A percentile compares a stretch with the other conserved stretches of the same genome.
phyloP scores from a whole-genome alignment of 306 rosid species.

The Trifolium subterraneum region DNA sequence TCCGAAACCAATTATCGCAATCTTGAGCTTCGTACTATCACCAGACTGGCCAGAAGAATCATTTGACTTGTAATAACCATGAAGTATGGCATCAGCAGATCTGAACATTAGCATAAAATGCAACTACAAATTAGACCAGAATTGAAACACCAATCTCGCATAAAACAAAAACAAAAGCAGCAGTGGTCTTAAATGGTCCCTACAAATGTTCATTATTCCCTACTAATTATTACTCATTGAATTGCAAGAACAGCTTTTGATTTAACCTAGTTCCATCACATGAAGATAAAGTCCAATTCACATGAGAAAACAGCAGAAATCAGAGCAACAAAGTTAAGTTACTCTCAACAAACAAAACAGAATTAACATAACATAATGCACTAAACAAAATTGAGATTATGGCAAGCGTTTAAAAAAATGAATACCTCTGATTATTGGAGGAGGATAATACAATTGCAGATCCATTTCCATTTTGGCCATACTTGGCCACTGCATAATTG shows the following conservation, averaged over 20 bases:
- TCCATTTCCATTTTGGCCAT: constrained; percentile 57
- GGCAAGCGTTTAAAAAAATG: neutral
- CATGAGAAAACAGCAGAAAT: constrained; percentile 20
- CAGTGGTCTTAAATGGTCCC: neutral
- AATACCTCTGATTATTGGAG: constrained; percentile 48
- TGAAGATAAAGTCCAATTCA: constrained; percentile 26
- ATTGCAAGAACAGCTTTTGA: constrained; percentile 13
- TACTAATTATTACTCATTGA: neutral
- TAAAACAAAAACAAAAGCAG: neutral
- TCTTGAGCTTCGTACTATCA: constrained; percentile 62
- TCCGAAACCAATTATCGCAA: constrained; percentile 85
- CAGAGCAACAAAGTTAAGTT: constrained; percentile 18
- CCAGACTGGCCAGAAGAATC: constrained; percentile 36
- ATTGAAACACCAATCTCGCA: neutral
- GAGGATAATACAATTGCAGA: constrained; percentile 50
- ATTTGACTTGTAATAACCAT: constrained; percentile 35
- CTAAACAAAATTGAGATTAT: neutral
- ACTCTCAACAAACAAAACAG: neutral
- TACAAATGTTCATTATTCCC: neutral
- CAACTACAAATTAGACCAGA: constrained; percentile 28
- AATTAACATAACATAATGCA: constrained; percentile 15
- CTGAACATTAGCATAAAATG: constrained; percentile 47
- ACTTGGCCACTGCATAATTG: neutral
- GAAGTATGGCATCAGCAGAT: constrained; percentile 31
- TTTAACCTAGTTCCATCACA: constrained; percentile 8